Percentiles rank a stretch among this genome's conserved stretches.
Conservation (phyloP, 805 yeast species). For the Kazachstania taianensis region DNA sequence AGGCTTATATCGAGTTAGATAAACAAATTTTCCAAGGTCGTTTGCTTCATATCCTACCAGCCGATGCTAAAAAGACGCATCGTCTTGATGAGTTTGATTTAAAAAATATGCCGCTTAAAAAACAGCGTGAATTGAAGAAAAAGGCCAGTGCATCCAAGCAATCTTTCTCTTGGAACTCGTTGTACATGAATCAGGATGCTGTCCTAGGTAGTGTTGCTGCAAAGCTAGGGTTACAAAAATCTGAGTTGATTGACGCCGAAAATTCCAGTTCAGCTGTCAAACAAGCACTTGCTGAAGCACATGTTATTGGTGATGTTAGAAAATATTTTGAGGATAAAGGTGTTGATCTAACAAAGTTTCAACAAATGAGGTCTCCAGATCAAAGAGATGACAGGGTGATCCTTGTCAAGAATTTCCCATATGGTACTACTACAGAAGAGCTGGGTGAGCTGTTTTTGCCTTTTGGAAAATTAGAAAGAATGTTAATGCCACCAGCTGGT, state of each 20-base stretch:
- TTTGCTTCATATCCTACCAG: constrained; percentile 80
- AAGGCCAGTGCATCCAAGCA: constrained; percentile 76
- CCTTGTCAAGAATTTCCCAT: constrained; percentile 84
- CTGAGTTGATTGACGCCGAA: constrained; percentile 80
- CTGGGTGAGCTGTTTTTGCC: constrained; percentile 71
- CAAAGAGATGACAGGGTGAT: constrained; percentile 75
- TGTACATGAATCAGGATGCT: constrained; percentile 84
- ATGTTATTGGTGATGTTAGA: constrained; percentile 85
- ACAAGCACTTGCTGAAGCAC: constrained; percentile 95
- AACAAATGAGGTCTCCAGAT: constrained; percentile 29
- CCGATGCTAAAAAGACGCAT: constrained; percentile 70
- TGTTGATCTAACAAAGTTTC: constrained; percentile 69
- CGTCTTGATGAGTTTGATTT: constrained; percentile 83
- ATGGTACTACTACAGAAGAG: constrained; percentile 72
- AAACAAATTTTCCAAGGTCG: constrained; percentile 92
- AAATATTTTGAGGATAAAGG: constrained; percentile 78
- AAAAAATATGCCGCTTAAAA: constrained; percentile 83
- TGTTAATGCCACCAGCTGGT: constrained; percentile 93
- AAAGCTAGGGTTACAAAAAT: constrained; percentile 71
- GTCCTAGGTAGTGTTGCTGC: constrained; percentile 83
- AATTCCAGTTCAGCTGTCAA: constrained; percentile 84
- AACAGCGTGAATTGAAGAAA: constrained; percentile 75
- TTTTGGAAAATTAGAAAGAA: constrained; percentile 68
- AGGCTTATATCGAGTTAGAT: constrained; percentile 66
- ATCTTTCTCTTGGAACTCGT: constrained; percentile 91